Evolutionary conservation across 495 filamentous ascomycete species (phyloP).

Genomic region (Neurospora sp.): DNA sequence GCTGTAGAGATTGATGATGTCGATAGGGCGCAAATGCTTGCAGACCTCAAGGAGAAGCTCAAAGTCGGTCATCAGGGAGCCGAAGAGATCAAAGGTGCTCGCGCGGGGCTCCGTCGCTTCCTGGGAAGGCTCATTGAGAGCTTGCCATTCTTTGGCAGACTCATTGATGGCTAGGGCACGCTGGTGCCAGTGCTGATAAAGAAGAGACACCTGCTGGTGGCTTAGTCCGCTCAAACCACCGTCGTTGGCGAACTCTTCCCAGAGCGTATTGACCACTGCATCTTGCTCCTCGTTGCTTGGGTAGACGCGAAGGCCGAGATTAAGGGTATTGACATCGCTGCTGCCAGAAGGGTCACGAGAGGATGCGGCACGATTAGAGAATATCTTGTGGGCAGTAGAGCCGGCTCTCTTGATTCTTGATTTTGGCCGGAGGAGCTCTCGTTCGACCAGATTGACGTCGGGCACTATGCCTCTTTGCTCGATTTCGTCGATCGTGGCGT

Average conservation of each 20-base stretch:
- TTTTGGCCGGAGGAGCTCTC: neutral
- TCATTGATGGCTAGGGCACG: slow-evolving; percentile 1
- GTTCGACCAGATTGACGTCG: slow-evolving; percentile 5
- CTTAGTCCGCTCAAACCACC: neutral
- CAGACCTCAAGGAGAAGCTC: slow-evolving; percentile 43
- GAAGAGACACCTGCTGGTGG: neutral
- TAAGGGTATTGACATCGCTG: neutral
- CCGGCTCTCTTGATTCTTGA: neutral
- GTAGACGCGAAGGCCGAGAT: neutral
- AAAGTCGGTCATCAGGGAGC: slow-evolving; percentile 32
- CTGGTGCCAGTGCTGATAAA: neutral
- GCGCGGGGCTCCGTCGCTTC: neutral
- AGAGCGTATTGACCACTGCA: neutral
- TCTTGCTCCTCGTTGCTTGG: slow-evolving; percentile 2
- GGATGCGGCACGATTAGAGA: neutral
- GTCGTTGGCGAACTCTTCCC: neutral
- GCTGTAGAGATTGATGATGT: slow-evolving; percentile 47
- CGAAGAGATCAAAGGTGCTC: slow-evolving; percentile 39
- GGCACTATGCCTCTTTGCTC: slow-evolving; percentile 15
- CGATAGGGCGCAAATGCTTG: slow-evolving; percentile 35
- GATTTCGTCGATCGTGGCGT: slow-evolving; percentile 14
- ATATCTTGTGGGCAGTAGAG: slow-evolving; percentile 1
- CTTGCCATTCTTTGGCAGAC: slow-evolving; percentile 2
- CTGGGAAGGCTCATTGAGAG: neutral
- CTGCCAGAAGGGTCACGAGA: neutral